phyloP scores from a whole-genome alignment of 805 yeast species.

The Groenewaldozyma tartarivorans region DNA sequence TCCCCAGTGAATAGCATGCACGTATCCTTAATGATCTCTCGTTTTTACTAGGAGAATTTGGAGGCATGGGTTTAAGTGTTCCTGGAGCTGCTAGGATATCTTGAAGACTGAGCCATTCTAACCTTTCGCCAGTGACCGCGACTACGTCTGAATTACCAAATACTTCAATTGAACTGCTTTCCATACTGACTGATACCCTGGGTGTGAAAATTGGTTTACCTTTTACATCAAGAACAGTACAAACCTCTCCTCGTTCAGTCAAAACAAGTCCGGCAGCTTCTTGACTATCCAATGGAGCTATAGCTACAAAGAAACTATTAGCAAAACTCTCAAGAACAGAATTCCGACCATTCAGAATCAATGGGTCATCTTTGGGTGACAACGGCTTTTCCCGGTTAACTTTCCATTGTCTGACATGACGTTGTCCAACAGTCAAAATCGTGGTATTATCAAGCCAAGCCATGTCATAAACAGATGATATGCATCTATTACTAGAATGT shows the following conservation, averaged over 20 bases:
- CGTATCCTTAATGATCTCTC: neutral
- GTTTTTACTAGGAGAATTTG: neutral
- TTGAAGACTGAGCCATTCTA: neutral
- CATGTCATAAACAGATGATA: slow-evolving; percentile 46
- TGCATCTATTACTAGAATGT: slow-evolving; percentile 51
- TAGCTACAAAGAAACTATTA: slow-evolving; percentile 41
- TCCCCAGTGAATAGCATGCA: neutral
- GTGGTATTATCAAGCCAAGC: slow-evolving; percentile 43
- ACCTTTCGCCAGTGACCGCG: neutral
- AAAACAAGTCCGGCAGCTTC: slow-evolving; percentile 20
- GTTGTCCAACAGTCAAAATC: slow-evolving; percentile 49
- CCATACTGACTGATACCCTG: slow-evolving; percentile 1
- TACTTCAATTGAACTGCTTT: neutral
- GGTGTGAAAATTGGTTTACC: slow-evolving; percentile 12
- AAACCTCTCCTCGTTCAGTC: slow-evolving; percentile 23
- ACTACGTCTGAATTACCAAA: neutral
- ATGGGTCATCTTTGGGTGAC: slow-evolving; percentile 14
- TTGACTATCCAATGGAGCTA: slow-evolving; percentile 23
- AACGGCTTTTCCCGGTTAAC: slow-evolving; percentile 16
- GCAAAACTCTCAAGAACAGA: slow-evolving; percentile 43
- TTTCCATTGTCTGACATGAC: slow-evolving; percentile 57
- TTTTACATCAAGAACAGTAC: slow-evolving; percentile 9
- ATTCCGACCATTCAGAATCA: slow-evolving; percentile 47
- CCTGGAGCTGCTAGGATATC: neutral
- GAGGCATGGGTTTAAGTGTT: neutral